Base-by-base conservation (phyloP, 768 basidiomycete genomes). In the Sistotremastrum suecicum region DNA sequence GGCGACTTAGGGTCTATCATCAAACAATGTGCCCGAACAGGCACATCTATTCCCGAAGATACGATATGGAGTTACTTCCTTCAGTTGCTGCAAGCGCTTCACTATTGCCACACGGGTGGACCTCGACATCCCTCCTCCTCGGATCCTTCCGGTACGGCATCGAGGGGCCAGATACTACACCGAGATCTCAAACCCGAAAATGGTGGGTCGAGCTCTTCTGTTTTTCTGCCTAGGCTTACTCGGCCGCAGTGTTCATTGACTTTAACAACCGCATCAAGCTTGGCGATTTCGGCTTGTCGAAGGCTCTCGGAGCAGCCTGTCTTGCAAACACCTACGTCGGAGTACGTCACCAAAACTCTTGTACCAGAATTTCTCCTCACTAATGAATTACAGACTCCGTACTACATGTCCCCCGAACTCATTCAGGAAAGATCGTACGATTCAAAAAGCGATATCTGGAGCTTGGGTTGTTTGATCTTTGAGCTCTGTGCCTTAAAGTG, bases 351-450 rank as follows among this genome's bases (percentile, higher is more conserved):
- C 5, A 44, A 36, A 20, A 34, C 30, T 39, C 32, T 40, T 29
- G 29, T 9, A 20, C 7, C 29, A 35, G 29, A 30, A 10, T 9
- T 28, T 5, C 2, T 30, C 34, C 12, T 41, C 7, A 41, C 34
- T 35, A 7, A 28, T n/a, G 34, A 28, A 20, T 12, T 10, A n/a
- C 54, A 97, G 91, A 99, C 95, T 3, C 95, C 95, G 3, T 92
- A 98, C 60, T 98, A 99, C 67, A 98, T 99, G 95, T 95, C 91
- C 1, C 95, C 95, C 0, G 94, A 99, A 61, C 73, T 98, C 34
- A 89, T 97, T 76, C 88, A 87, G 66, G 94, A 98, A 59, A 91
- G 88, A 59, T 78, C 88, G 3, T 99, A 99, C 63, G 95, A 97
- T 64, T 83, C 88, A 5, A 99, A 98, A 65, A 90, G 87, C 0